Conservation (phyloP, 306 rosid species). For the barrel medic (Medicago truncatula) region DNA sequence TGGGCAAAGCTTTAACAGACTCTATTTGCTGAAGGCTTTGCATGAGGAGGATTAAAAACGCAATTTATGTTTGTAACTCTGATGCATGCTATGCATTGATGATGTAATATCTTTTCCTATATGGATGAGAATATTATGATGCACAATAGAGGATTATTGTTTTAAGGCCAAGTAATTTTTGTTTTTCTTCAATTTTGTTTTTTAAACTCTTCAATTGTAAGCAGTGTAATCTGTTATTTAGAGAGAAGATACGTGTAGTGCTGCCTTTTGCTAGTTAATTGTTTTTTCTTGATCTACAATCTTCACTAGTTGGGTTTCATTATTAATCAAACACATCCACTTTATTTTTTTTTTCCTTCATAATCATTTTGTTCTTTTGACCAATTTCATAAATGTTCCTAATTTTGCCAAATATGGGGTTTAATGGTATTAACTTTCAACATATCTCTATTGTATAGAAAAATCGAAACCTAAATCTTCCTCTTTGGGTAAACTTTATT, state of each 20-base stretch:
- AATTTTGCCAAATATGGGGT: no score
- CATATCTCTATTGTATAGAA: no score
- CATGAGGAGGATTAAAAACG: conserved; percentile 58
- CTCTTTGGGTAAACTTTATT: no score
- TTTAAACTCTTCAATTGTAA: conserved; percentile 32
- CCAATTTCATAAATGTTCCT: no score
- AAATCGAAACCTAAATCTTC: no score
- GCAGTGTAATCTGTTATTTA: conserved; percentile 13
- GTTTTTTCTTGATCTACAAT: background rate
- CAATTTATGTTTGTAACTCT: conserved; percentile 30
- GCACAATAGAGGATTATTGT: conserved; percentile 14
- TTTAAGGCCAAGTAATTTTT: conserved; percentile 2
- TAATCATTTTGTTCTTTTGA: no score
- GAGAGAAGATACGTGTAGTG: conserved; percentile 26
- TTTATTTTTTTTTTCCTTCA: conserved; percentile 11
- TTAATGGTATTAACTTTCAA: no score
- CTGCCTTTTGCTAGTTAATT: background rate
- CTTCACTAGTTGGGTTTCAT: conserved; percentile 7
- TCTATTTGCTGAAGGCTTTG: conserved; percentile 83
- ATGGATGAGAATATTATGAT: conserved; percentile 23
- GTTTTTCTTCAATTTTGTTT: background rate
- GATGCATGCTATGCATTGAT: conserved; percentile 26
- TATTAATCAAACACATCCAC: conserved; percentile 3
- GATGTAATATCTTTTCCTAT: conserved; percentile 26
- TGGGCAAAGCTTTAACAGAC: conserved; percentile 86